phyloP scores from a whole-genome alignment of 495 filamentous ascomycete species.

The Barbatosphaeria neglecta region DNA sequence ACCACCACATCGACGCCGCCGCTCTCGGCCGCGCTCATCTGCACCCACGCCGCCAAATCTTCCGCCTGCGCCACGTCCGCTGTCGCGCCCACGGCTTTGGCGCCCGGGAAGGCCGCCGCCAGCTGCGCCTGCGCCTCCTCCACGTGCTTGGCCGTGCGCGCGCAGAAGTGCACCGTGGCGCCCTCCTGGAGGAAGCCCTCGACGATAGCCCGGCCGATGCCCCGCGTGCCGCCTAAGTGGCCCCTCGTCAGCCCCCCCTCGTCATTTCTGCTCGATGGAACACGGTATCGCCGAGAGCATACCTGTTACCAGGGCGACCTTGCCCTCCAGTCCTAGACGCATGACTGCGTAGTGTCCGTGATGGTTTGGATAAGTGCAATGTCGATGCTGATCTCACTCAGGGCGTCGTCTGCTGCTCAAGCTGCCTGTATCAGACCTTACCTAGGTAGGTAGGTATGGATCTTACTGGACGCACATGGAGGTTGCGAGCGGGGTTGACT shows the following conservation, averaged over 20 bases:
- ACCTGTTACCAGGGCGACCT: slow-evolving; percentile 2
- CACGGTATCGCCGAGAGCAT: no score
- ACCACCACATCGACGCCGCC: slow-evolving; percentile 44
- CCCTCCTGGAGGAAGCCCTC: slow-evolving; percentile 29
- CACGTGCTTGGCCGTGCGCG: slow-evolving; percentile 25
- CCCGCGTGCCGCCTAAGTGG: slow-evolving; percentile 9
- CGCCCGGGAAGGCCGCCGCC: slow-evolving; percentile 13
- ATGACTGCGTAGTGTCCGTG: not conserved
- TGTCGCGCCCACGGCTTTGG: slow-evolving; percentile 13
- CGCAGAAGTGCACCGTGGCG: slow-evolving; percentile 33
- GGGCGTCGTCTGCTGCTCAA: no score
- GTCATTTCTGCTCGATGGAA: no score
- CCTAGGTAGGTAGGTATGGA: no score
- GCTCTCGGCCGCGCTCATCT: slow-evolving; percentile 32
- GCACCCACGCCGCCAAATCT: slow-evolving; percentile 30
- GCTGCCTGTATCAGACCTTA: no score
- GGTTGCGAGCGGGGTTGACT: no score
- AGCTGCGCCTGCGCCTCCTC: slow-evolving; percentile 19
- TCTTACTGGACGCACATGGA: no score
- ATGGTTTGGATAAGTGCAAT: not conserved
- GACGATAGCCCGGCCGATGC: slow-evolving; percentile 37
- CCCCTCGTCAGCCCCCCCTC: not conserved
- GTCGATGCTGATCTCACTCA: not conserved
- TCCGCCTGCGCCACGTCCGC: slow-evolving; percentile 31
- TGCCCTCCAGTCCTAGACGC: not conserved